A percentile compares a stretch with the other conserved stretches of the same genome.
Evolutionary conservation across 2,329 filamentous ascomycete species (phyloP).

Genomic region (Westerdykella ornata): DNA sequence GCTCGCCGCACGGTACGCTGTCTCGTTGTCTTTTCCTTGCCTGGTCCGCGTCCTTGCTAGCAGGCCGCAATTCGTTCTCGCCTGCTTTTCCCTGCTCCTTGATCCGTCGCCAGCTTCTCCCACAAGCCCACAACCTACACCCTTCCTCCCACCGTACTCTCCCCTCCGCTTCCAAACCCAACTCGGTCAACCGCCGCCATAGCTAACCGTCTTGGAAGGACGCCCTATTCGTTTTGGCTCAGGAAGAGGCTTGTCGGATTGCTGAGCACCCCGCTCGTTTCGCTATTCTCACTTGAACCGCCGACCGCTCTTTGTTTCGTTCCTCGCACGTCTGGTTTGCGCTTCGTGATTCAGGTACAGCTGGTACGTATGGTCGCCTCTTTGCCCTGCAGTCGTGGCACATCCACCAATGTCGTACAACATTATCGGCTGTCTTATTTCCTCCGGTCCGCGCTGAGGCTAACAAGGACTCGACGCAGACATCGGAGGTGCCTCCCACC

Average conservation of each 20-base stretch:
- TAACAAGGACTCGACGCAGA: constrained; percentile 22
- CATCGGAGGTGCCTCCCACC: constrained; percentile 17
- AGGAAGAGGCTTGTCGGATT: too few relatives aligned
- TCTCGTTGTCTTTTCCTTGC: too few relatives aligned
- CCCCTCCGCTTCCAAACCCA: too few relatives aligned
- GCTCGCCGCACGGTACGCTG: too few relatives aligned
- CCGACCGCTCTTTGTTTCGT: constrained; percentile 15
- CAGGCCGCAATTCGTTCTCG: too few relatives aligned
- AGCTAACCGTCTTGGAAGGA: constrained; percentile 3
- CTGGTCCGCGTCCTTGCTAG: too few relatives aligned
- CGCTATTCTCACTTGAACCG: not conserved
- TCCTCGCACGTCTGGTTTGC: not conserved
- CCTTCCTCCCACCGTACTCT: too few relatives aligned
- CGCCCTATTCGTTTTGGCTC: not conserved
- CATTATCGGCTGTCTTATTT: constrained; percentile 25
- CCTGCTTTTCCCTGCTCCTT: too few relatives aligned
- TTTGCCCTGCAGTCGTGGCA: constrained; percentile 29
- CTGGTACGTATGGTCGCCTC: constrained; percentile 29
- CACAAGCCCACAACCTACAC: too few relatives aligned
- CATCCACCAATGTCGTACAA: constrained; percentile 28
- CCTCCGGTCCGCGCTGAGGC: constrained; percentile 22
- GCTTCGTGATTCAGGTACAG: constrained; percentile 11
- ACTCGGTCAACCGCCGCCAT: constrained; percentile 14
- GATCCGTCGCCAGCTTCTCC: too few relatives aligned
- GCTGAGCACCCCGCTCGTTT: not conserved